Percentiles rank a stretch among this genome's conserved stretches.
These are phyloP conservation scores for Pleurozium schreberi DNA, from an alignment of 225 moss, liverwort and hornwort species.

Conservation along the genomic window DNA sequence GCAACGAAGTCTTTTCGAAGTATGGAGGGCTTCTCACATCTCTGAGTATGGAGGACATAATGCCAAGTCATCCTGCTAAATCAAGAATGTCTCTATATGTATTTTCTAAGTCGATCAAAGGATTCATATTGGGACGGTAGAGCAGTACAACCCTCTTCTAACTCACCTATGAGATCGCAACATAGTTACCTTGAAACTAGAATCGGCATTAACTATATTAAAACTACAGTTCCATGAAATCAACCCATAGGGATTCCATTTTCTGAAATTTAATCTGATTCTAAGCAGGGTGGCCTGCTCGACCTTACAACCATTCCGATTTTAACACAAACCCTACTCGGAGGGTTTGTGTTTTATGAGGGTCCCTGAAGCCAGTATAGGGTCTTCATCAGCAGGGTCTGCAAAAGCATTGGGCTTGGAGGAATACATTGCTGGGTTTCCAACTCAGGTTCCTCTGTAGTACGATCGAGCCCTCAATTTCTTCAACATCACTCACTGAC, in stretches of 20 bases:
- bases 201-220: not conserved
- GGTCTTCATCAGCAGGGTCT: not conserved
- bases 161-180: not conserved
- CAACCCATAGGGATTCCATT: not conserved
- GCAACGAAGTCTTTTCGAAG: not conserved
- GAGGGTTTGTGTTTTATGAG: not conserved
- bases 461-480: not conserved
- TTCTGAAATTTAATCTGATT: not conserved
- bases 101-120: not conserved
- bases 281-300: not conserved
- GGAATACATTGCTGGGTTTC: not conserved
- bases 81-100: not conserved
- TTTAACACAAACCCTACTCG: not conserved
- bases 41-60: not conserved
- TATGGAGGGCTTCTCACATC: not conserved
- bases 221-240: not conserved
- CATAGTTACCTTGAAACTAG: not conserved
- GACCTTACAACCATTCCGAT: not conserved
- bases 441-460: not conserved
- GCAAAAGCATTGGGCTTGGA: not conserved
- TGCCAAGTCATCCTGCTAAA: not conserved
- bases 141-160: not conserved
- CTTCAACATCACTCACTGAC: too few relatives aligned
- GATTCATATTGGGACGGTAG: not conserved
- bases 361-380: not conserved